Base-by-base conservation (phyloP, 495 filamentous ascomycete genomes). In the Halenospora varia region DNA sequence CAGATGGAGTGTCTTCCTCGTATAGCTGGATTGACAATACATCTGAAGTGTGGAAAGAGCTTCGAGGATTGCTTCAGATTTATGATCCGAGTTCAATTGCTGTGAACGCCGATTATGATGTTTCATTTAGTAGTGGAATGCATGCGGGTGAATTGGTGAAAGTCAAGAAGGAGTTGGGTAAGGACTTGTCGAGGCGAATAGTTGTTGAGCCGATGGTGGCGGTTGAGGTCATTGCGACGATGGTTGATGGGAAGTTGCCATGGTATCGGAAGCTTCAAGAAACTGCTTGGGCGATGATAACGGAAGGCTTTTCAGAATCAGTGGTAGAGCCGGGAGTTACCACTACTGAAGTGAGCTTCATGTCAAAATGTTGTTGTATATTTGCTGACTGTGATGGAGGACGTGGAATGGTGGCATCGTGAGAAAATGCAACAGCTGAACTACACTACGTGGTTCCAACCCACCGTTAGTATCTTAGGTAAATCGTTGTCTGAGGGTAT, bases 361-460 rank as follows among this genome's bases (percentile, higher is more conserved):
- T 48, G 0, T 22, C 11, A 0, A 29, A 26, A 11, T 40, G 25
- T 42, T 26, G 1, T 22, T n/a, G 11, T 25, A 9, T 3, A 25
- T 19, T 24, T 23, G 20, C 20, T n/a, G n/a, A 10, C 3, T 10
- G 10, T 25, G 19, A 13, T 9, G 40, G 19, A 75, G 70, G 75
- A 78, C 48, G 62, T 78, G 1, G 74, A 76, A 55, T 78, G 75
- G 75, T 75, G 70, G 70, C 65, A 77, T 56, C 72, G 74, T 19
- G 70, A 73, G 17, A 73, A 66, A 49, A 67, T 78, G 25, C 74
- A 73, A 56, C 66, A 66, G 4, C 55, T 73, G 45, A 78, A 78
- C 59, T 78, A 76, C 62, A 76, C 70, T 0, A 77, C 75, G 9
- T 78, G 75, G 75, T 77, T 77, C 53, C 72, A 74, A 18, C 74